Evolutionary conservation across 2,329 filamentous ascomycete species (phyloP).

Genomic region (Beauveria varroae): DNA sequence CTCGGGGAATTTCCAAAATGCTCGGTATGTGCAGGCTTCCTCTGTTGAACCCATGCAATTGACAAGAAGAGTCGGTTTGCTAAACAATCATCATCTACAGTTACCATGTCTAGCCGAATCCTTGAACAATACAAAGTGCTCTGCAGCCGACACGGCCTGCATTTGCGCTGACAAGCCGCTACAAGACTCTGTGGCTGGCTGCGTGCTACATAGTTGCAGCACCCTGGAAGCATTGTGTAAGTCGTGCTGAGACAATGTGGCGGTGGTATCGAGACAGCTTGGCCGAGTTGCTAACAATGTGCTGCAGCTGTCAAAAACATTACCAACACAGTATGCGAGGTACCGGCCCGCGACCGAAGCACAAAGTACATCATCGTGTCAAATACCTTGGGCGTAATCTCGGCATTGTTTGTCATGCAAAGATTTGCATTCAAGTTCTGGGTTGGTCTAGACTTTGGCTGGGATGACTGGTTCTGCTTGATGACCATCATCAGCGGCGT

Average conservation of each 20-base stretch:
- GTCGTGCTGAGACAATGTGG: neutral
- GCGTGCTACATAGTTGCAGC: constrained; percentile 2
- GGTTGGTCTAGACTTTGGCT: constrained; percentile 20
- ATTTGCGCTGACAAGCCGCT: constrained; percentile 5
- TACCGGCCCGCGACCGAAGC: constrained; percentile 12
- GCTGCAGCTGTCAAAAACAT: constrained; percentile 11
- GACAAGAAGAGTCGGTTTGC: neutral
- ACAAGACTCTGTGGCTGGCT: neutral
- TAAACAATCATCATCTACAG: neutral
- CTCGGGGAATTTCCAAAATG: neutral
- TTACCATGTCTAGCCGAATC: neutral
- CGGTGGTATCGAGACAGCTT: too few species aligned
- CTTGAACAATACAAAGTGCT: neutral
- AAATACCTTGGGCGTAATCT: constrained; percentile 22
- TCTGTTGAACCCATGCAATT: neutral
- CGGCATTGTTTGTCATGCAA: constrained; percentile 25
- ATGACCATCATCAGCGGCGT: constrained; percentile 15
- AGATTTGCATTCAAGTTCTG: constrained; percentile 25
- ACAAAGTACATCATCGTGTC: constrained; percentile 13
- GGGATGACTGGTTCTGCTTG: constrained; percentile 24
- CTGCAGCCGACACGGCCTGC: neutral
- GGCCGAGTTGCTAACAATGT: neutral
- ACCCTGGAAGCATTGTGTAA: constrained; percentile 2
- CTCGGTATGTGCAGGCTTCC: neutral
- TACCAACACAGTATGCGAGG: constrained; percentile 15